Evolutionary conservation across 768 basidiomycete genomes (phyloP), one percentile per base, ranked within the genome.

Genomic region (Tulasnella sp.): DNA sequence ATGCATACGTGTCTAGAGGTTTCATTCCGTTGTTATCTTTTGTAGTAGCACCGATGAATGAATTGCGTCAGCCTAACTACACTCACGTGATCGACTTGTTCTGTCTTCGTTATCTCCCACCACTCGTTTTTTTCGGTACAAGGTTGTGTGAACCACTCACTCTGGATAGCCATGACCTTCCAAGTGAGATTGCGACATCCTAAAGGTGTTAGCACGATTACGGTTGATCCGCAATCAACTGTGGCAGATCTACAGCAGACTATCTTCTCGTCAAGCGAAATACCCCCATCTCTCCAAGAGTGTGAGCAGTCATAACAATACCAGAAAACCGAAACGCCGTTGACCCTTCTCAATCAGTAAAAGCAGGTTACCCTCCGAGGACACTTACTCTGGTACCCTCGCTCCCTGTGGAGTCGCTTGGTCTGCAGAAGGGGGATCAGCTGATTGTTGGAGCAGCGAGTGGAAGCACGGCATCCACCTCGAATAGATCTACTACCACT

Each of bases 371-470:
- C 63, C 91, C 91, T 3, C 91, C 89, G 0, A 75, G 72, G 37
- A 58, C 76, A 1, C 71, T 95, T 35, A 78, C 79, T 4, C 66
- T 84, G 32, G 68, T 84, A 28, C 81, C 85, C 3, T 79, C 83
- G 54, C 72, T 87, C 20, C 78, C 86, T 0, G 56, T 93, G 31
- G 72, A 81, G 0, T 81, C 82, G 31, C 73, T 96, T 25, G 86
- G 84, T 12, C 70, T 96, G 27, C 71, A 74, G 52, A 63, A 69
- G 13, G 87, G 90, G 2, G 93, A 96, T 48, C 88, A 90, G 66
- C 71, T 98, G 55, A 83, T 93, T 59, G 84, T 95, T 39, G 78
- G 70, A 2, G 39, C 59, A 12, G 33, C 46, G 12, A 46, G 61
- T 3, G 42, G 48, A 0, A 24, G 12, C 27, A 28, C 24, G 8